These are phyloP conservation scores for Aristolochia californica DNA, from an alignment of 164 flowering plant species.

Conservation along the genomic window DNA sequence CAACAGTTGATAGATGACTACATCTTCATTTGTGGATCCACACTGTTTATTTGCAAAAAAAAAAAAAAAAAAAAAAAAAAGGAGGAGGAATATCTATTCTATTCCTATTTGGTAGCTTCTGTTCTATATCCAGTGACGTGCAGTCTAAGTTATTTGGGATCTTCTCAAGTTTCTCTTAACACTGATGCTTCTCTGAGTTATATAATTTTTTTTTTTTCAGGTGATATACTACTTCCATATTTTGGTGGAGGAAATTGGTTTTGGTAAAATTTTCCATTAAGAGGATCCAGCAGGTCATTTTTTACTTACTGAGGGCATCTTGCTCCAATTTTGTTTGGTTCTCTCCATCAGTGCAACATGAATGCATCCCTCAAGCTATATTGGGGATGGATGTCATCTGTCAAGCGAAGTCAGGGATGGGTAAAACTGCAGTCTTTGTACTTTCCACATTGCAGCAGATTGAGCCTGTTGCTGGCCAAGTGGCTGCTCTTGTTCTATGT, in stretches of 20 bases:
- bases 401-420: conserved; percentile 99
- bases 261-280: conserved; percentile 45
- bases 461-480: conserved; percentile 91
- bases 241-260: conserved; percentile 33
- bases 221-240: conserved; percentile 40
- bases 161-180: too few relatives aligned
- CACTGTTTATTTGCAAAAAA: too few relatives aligned
- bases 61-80: too few relatives aligned
- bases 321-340: conserved; percentile 16
- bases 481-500: conserved; percentile 90
- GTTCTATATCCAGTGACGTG: too few relatives aligned
- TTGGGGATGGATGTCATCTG: conserved; percentile 98
- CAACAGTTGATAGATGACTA: too few relatives aligned
- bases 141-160: too few relatives aligned
- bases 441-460: conserved; percentile 85
- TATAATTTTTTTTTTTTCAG: conserved; percentile 26
- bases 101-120: too few relatives aligned
- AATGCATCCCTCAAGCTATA: conserved; percentile 97
- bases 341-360: conserved; percentile 88
- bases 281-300: conserved; percentile 42
- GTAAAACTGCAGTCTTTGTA: conserved; percentile 97
- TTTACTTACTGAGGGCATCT: conserved; percentile 55
- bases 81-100: too few relatives aligned
- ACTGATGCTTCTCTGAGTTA: not conserved
- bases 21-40: too few relatives aligned